Evolutionary conservation across 805 yeast genomes (phyloP).

Genomic region (Helenozyma rhizophorensis): DNA sequence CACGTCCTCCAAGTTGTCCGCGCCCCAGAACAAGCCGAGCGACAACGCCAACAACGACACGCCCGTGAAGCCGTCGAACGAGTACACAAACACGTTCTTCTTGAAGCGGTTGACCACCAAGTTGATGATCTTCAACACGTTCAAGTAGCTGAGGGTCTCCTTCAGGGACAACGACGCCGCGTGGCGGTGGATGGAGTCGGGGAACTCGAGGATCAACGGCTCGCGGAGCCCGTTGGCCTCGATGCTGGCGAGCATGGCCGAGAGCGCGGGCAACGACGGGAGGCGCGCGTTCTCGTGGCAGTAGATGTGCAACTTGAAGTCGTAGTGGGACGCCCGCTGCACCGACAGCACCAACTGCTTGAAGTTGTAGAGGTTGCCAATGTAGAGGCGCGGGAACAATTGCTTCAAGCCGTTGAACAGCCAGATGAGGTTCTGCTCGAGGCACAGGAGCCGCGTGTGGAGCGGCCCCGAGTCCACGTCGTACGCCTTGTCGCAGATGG

Average conservation of each 20-base stretch:
- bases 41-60: slow-evolving; percentile 21
- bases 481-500: slow-evolving; percentile 2
- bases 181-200: slow-evolving; percentile 24
- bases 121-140: slow-evolving; percentile 26
- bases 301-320: slow-evolving; percentile 16
- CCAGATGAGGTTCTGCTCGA: slow-evolving; percentile 36
- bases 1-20: slow-evolving; percentile 21
- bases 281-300: slow-evolving; percentile 19
- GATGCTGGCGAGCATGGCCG: slow-evolving; percentile 9
- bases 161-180: slow-evolving; percentile 18
- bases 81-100: slow-evolving; percentile 26
- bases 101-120: slow-evolving; percentile 13
- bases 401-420: slow-evolving; percentile 26
- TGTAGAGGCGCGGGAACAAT: slow-evolving; percentile 22
- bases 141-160: slow-evolving; percentile 25
- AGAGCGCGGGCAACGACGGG: slow-evolving; percentile 13
- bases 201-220: slow-evolving; percentile 29
- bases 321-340: slow-evolving; percentile 2
- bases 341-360: slow-evolving; percentile 13
- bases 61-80: slow-evolving; percentile 38
- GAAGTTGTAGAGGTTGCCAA: slow-evolving; percentile 31
- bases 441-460: slow-evolving; percentile 16
- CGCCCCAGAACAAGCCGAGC: slow-evolving; percentile 14
- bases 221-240: slow-evolving; percentile 1
- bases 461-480: neutral